These are phyloP conservation scores for Corchorus olitorius DNA, from an alignment of 345 rosid species.

Conservation along the genomic window DNA sequence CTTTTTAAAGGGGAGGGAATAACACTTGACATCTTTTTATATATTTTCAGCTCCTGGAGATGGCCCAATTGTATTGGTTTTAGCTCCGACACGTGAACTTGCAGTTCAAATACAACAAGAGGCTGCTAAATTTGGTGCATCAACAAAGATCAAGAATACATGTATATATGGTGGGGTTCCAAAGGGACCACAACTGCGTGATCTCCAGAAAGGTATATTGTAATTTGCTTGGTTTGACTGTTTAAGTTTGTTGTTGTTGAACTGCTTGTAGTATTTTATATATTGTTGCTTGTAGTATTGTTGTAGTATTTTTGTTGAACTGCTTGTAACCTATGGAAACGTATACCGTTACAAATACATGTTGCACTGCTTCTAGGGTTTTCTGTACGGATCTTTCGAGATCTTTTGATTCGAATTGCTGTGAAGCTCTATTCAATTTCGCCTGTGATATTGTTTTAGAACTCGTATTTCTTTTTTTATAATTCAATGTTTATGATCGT, in stretches of 20 bases:
- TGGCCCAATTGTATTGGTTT: constrained; percentile 96
- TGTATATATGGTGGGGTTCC: constrained; percentile 99
- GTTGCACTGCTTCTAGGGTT: too few relatives aligned
- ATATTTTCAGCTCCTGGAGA: constrained; percentile 81
- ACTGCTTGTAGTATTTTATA: constrained; percentile 24
- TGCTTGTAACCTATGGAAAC: too few relatives aligned
- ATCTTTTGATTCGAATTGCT: constrained; percentile 17
- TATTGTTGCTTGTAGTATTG: too few relatives aligned
- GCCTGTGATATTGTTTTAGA: neutral
- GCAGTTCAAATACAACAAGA: constrained; percentile 99
- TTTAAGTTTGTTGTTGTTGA: constrained; percentile 29
- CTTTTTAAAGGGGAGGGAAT: neutral
- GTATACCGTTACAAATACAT: too few relatives aligned
- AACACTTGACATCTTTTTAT: constrained; percentile 9
- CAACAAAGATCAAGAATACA: constrained; percentile 88
- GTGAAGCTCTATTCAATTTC: neutral
- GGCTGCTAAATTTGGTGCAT: constrained; percentile 92
- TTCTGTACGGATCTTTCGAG: constrained; percentile 18
- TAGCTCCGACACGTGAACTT: constrained; percentile 99
- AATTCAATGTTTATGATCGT: constrained; percentile 8
- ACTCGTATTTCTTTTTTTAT: neutral
- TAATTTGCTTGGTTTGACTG: constrained; percentile 38
- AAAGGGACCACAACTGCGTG: constrained; percentile 99
- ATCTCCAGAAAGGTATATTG: constrained; percentile 95
- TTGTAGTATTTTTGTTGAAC: too few relatives aligned